Evolutionary conservation across 179 eudicot species (phyloP), one percentile per base, ranked within the genome.

Genomic region (Beta lomatogona): DNA sequence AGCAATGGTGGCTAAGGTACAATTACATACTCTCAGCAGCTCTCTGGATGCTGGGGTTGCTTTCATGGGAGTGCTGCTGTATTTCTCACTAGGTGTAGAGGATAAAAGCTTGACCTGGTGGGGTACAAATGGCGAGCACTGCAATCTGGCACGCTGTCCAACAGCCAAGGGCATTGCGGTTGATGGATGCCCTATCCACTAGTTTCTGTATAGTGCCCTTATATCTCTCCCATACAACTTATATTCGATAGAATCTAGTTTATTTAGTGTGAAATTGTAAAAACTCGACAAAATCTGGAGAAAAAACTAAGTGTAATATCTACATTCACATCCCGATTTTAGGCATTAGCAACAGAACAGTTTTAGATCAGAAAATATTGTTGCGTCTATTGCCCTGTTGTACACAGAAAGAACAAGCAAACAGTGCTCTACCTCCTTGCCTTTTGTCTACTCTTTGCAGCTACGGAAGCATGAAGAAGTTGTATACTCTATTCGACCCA

Each of bases 1-100:
- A 96, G 86, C 80, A 79, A 66, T 96, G 99, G 99, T 96, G 99
- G 99, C 97, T 93, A 73, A 92, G 97, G 86, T 96, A 96, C 79
- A 96, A 96, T 70, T 96, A 96, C 58, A 88, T 95, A 69, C 95
- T 95, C 48, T 95, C 98, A 58, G 98, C 95, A 19, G 98, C 95
- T 22, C 95, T 22, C 78, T 96, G 74, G 99, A 96, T 84, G 99
- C 97, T 22, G 99, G 99, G 81, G 96, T 96, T 53, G 98, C 98
- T 70, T 94, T 96, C 86, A 96, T 96, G 99, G 97, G 90, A 0
- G 97, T 96, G 71, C 53, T 91, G 60, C 83, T 94, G 80, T 96
- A 94, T 84, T 93, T 94, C 74, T 66, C 92, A 6, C 76, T 92
- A 55, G 92, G 93, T 18, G 71, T 94, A 54, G 94, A 93, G 89